Evolutionary conservation across 1,139 yeast species (phyloP), one percentile per base, ranked within the genome.

Genomic region (Pichia sp.): DNA sequence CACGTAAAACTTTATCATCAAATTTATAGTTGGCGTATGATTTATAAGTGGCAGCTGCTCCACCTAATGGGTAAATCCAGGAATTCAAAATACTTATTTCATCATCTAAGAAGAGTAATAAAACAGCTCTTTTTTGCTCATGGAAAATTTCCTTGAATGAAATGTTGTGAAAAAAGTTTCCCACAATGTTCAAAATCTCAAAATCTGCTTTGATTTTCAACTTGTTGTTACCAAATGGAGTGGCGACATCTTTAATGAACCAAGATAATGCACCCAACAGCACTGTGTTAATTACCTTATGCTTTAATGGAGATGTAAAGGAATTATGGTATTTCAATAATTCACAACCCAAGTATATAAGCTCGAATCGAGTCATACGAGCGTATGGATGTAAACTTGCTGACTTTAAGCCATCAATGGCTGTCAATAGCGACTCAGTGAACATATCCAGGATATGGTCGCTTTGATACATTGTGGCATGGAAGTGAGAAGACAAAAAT

Each of bases 301-400:
- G 59, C 34, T 77, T 75, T 56, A 78, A 75, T 58, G 78, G 72
- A 1, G 85, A 76, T 3, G 77, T 76, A 55, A 77, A 70, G 58
- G 74, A 74, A 40, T 72, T 65, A 63, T 86, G 90, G 48, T 79
- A 80, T 40, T 74, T 77, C 60, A 88, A 72, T 1, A 90, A 77
- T 53, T 85, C 86, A 55, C 87, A 73, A 0, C 92, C 82, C 66
- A 90, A 84, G 52, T 79, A 73, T 50, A 90, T 74, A 59, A 92
- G 71, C 66, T 91, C 96, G 65, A 87, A 87, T 59, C 98, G 76
- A 14, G 80, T 76, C 57, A 83, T 71, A 58, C 97, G 77, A 0
- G 97, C 83, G 67, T 82, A 82, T 17, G 97, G 96, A 70, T 93
- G 98, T 54, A 78, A 72, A 64, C 95, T 85, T 6, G 95, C 97